Base-by-base conservation (phyloP, 331 rosid species). In the Rosa hybrid region DNA sequence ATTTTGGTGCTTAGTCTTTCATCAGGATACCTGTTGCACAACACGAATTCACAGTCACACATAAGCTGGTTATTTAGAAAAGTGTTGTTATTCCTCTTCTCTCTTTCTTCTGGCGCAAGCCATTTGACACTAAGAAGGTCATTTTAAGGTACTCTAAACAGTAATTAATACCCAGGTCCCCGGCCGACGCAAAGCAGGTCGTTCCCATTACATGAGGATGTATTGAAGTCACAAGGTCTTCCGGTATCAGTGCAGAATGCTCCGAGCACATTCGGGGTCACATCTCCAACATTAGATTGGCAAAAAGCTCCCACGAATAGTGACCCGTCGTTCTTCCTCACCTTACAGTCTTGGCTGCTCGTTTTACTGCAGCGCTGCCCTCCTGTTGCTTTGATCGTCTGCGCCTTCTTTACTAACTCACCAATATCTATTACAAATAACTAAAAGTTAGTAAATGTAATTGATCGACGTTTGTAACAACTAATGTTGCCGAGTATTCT, bases 261-360 rank as follows among this genome's bases (percentile, higher is more conserved):
- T 62, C 98, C 98, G 3, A 87, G 77, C 39, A 92, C 97, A 82
- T 94, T 94, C 18, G 98, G 97, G 6, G 92, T 87, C 38, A 90
- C 98, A 68, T 94, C 98, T 86, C 98, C 98, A 3, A 92, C 96
- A 74, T 94, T 92, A 50, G 96, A 92, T 81, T 94, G 98, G 89
- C 97, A 92, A 90, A 90, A 94, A 9, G 98, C 96, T 72, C 89
- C 98, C 44, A 92, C 97, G 65, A 92, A 94, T 9, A 86, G 82
- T n/a, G 90, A 88, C 8, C 93, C 96, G 4, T 88, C 78, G 75
- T 88, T 92, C 78, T 87, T 92, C 82, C 96, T 89, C 80, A 90
- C 96, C 78, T 94, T 92, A 0, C 84, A 87, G 4, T 69, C 84
- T 87, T 86, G 81, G 82, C 92, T 94, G 64, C 85, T 84, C 18